A percentile compares a stretch with the other conserved stretches of the same genome.
phyloP scores from a whole-genome alignment of 2,329 filamentous ascomycete species.

The Pseudocercospora ulei region DNA sequence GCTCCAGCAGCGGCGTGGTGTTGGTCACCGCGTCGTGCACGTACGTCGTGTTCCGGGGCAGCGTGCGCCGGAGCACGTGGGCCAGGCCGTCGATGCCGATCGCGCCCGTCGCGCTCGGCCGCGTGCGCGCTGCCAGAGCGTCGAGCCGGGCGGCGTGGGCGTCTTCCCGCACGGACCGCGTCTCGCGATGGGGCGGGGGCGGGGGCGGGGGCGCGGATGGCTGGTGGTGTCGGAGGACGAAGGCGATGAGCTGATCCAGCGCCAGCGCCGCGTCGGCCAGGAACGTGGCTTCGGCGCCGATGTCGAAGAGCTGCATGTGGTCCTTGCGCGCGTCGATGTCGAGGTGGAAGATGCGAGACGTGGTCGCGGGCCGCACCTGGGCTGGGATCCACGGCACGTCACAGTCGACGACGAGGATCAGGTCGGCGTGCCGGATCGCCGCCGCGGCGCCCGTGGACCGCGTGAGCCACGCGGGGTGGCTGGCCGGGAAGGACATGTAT shows the following conservation, averaged over 20 bases:
- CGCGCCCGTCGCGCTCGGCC: slow-evolving; percentile 5
- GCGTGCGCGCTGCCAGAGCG: slow-evolving; percentile 1
- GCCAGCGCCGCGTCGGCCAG: slow-evolving; percentile 43
- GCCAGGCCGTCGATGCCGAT: slow-evolving; percentile 16
- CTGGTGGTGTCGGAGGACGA: slow-evolving; percentile 1
- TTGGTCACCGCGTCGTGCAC: slow-evolving; percentile 21
- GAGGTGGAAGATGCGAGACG: slow-evolving; percentile 51
- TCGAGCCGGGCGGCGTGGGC: not conserved
- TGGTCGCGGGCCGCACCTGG: slow-evolving; percentile 47
- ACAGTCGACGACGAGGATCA: slow-evolving; percentile 71
- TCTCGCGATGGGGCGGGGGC: not conserved
- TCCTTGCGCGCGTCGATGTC: slow-evolving; percentile 55
- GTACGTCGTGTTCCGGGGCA: slow-evolving; percentile 17
- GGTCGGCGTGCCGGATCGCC: slow-evolving; percentile 61
- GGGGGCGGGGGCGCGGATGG: not conserved
- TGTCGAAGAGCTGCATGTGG: slow-evolving; percentile 46
- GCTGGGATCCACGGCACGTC: slow-evolving; percentile 85
- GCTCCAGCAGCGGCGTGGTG: slow-evolving; percentile 15
- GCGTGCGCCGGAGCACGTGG: slow-evolving; percentile 7
- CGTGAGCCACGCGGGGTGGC: slow-evolving; percentile 49
- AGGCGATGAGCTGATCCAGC: slow-evolving; percentile 52
- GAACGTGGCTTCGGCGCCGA: slow-evolving; percentile 42
- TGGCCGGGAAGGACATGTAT: slow-evolving; percentile 65
- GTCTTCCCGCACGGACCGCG: not conserved
- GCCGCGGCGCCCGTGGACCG: slow-evolving; percentile 61